Conservation (phyloP, 345 rosid species). For the Nephelium lappaceum region DNA sequence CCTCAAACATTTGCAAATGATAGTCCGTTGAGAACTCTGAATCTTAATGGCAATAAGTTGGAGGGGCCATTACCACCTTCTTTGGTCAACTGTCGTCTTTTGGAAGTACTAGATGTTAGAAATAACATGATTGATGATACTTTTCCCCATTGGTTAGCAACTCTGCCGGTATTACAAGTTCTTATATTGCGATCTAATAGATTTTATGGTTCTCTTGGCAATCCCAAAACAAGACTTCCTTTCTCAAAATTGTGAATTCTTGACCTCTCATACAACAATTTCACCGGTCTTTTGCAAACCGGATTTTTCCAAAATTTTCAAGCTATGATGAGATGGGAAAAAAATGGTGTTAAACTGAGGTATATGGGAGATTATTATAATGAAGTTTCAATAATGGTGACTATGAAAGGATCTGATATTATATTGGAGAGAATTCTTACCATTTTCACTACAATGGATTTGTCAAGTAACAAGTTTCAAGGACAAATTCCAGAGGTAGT, state of each 20-base stretch:
- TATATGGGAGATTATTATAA: no score
- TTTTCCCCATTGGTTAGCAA: neutral
- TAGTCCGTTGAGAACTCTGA: neutral
- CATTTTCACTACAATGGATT: constrained; percentile 5
- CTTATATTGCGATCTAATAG: constrained; percentile 4
- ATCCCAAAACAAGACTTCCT: neutral
- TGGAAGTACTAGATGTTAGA: neutral
- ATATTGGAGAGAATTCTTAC: neutral
- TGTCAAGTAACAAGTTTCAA: constrained; percentile 18
- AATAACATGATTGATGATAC: neutral
- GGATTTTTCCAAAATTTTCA: neutral
- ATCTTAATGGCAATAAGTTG: constrained; percentile 12
- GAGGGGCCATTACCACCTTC: constrained; percentile 5
- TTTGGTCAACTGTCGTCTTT: neutral
- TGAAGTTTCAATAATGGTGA: neutral
- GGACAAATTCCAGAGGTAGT: constrained; percentile 11
- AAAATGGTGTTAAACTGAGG: neutral
- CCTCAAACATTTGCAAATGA: neutral
- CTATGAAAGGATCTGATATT: constrained; percentile 6
- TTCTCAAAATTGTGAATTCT: neutral
- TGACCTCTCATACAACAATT: neutral
- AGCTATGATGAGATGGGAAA: neutral
- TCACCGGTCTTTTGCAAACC: neutral
- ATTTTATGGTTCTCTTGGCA: neutral
- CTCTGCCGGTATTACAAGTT: neutral